Evolutionary conservation across 768 basidiomycete species (phyloP).

Genomic region (Agaricus subrufescens): DNA sequence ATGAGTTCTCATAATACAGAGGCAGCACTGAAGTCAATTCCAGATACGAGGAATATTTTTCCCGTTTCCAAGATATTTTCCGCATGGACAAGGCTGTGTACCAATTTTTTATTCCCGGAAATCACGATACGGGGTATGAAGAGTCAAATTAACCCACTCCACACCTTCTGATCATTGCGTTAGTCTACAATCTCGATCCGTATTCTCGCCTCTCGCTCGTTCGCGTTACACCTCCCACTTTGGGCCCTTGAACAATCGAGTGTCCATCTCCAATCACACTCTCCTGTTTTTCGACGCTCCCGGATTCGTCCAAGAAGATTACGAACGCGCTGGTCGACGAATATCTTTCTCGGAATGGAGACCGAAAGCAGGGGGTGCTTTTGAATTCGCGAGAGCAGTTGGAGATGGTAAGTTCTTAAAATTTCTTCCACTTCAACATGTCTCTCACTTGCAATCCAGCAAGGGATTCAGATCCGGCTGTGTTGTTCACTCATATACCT

Average conservation of each 20-base stretch:
- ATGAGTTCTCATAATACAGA: not conserved
- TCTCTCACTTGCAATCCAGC: constrained; percentile 18
- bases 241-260: constrained; percentile 62
- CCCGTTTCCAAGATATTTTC: constrained; percentile 72
- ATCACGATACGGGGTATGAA: constrained; percentile 79
- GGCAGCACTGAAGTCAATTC: not conserved
- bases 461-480: constrained; percentile 38
- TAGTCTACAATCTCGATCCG: constrained; percentile 41
- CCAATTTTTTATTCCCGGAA: constrained; percentile 78
- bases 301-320: constrained; percentile 70
- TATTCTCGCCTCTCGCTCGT: constrained; percentile 42
- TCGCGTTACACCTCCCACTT: constrained; percentile 71
- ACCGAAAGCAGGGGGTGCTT: constrained; percentile 40
- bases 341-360: constrained; percentile 43
- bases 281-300: constrained; percentile 72
- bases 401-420: constrained; percentile 23
- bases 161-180: constrained; percentile 19
- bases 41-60: constrained; percentile 73
- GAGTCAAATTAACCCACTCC: not conserved
- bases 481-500: constrained; percentile 89
- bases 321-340: constrained; percentile 37
- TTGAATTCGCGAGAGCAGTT: constrained; percentile 48
- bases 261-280: constrained; percentile 67
- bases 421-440: not conserved
- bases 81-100: constrained; percentile 40